Percentiles rank a stretch among this genome's conserved stretches.
These are phyloP conservation scores for Hyaloperonospora brassicae DNA, from an alignment of 352 stramenopile species.

Conservation along the genomic window DNA sequence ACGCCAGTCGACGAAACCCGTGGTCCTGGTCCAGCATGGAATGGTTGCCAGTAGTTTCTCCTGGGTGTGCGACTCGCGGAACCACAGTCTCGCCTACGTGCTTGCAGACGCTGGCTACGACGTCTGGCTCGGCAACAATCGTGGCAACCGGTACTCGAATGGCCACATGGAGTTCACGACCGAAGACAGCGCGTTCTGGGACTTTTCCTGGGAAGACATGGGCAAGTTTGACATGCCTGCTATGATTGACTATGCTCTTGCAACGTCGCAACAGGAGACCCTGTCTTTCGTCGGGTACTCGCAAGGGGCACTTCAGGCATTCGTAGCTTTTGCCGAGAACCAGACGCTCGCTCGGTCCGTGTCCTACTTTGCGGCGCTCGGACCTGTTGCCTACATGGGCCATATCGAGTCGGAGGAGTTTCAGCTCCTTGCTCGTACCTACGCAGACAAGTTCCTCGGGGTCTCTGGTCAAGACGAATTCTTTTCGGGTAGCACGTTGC, in stretches of 20 bases:
- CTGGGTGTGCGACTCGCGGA: slow-evolving; percentile 42
- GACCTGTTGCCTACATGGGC: slow-evolving; percentile 33
- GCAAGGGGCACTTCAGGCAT: slow-evolving; percentile 44
- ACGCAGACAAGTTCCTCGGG: slow-evolving; percentile 33
- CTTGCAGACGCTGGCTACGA: slow-evolving; percentile 45
- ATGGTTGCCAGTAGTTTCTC: slow-evolving; percentile 49
- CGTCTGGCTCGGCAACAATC: slow-evolving; percentile 61
- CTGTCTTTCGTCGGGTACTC: slow-evolving; percentile 44
- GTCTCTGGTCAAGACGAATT: slow-evolving; percentile 13
- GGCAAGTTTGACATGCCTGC: slow-evolving; percentile 38
- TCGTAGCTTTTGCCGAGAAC: slow-evolving; percentile 39
- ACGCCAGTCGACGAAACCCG: slow-evolving; percentile 26
- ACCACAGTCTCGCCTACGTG: slow-evolving; percentile 41
- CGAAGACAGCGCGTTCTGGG: slow-evolving; percentile 34
- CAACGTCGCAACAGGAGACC: slow-evolving; percentile 19
- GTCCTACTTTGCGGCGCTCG: slow-evolving; percentile 43
- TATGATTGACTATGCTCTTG: slow-evolving; percentile 37
- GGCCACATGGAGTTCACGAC: slow-evolving; percentile 33
- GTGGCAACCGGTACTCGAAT: slow-evolving; percentile 41
- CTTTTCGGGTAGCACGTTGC: background rate
- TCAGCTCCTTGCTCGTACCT: slow-evolving; percentile 23
- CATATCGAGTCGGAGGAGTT: slow-evolving; percentile 25
- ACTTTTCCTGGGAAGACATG: slow-evolving; percentile 52
- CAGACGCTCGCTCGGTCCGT: slow-evolving; percentile 44
- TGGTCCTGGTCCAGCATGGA: slow-evolving; percentile 41